Conservation (phyloP, 129 eudicot species). For the Helichrysum umbraculigerum region DNA sequence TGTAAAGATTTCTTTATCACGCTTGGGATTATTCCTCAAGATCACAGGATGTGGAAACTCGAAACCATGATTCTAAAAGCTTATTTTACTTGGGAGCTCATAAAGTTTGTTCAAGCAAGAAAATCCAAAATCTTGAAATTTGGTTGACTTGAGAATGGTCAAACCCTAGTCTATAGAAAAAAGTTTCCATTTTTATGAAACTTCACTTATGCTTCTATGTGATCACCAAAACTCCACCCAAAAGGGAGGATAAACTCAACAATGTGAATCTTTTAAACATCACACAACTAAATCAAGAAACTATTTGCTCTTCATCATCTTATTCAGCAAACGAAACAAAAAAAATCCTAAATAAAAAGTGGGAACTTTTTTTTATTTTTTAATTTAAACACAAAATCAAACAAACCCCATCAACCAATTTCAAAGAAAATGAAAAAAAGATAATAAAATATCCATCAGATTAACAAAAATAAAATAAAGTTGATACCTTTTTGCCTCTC, state of each 20-base stretch:
- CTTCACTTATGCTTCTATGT: not conserved
- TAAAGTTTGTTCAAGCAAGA: conserved; percentile 19
- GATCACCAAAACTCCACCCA: not conserved
- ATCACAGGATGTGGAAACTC: not conserved
- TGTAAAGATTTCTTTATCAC: not conserved
- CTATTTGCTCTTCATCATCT: conserved; percentile 3
- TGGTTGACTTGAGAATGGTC: conserved; percentile 30
- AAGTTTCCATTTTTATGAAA: conserved; percentile 21
- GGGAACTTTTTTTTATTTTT: too few relatives aligned
- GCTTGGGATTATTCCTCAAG: not conserved
- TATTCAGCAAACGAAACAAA: conserved; percentile 22
- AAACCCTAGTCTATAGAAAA: conserved; percentile 26
- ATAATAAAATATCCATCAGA: conserved; percentile 8
- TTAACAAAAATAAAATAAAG: not conserved
- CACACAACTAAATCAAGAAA: conserved; percentile 20
- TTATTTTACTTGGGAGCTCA: not conserved
- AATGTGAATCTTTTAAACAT: conserved; percentile 21
- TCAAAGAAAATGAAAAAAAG: conserved; percentile 1
- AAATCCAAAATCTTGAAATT: conserved; percentile 20
- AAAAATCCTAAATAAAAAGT: not conserved
- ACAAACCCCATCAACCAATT: conserved; percentile 22
- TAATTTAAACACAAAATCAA: conserved; percentile 12
- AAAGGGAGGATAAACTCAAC: conserved; percentile 15
- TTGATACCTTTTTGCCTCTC: conserved; percentile 61
- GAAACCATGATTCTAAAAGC: not conserved